Conservation (phyloP, 2,329 filamentous ascomycete species). For the Cordyceps farinosa region DNA sequence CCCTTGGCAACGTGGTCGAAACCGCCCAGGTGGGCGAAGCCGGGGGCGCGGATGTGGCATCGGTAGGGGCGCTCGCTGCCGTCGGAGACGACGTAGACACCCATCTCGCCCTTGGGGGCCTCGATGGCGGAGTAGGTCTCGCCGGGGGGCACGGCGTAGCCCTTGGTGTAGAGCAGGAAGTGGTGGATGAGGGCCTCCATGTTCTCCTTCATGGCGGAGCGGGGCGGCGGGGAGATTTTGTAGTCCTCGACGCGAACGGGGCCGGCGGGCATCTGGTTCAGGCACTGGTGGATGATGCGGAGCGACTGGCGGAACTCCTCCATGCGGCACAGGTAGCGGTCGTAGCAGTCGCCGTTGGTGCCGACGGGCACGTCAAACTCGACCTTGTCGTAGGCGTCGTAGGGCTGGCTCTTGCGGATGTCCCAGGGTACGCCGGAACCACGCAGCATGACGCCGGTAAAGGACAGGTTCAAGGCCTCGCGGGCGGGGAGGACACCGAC, state of each 20-base stretch:
- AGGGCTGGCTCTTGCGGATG: conserved; percentile 92
- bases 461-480: conserved; percentile 95
- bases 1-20: conserved; percentile 93
- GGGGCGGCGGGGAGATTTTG: conserved; percentile 95
- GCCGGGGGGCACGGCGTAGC: conserved; percentile 92
- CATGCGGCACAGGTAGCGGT: conserved; percentile 98
- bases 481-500: conserved; percentile 87
- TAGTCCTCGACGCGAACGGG: conserved; percentile 97
- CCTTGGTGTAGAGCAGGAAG: conserved; percentile 98
- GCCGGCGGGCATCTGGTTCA: conserved; percentile 97
- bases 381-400: conserved; percentile 96
- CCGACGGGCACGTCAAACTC: conserved; percentile 98
- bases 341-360: conserved; percentile 97
- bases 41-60: conserved; percentile 94
- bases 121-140: conserved; percentile 98
- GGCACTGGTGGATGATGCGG: conserved; percentile 96
- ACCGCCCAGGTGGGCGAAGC: conserved; percentile 89
- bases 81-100: conserved; percentile 92
- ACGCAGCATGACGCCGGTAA: conserved; percentile 96
- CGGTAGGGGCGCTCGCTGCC: conserved; percentile 95
- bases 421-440: conserved; percentile 96
- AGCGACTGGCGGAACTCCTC: conserved; percentile 98
- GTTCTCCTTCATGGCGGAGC: conserved; percentile 99
- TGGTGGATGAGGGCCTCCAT: conserved; percentile 99
- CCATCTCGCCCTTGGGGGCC: conserved; percentile 99